These are phyloP conservation scores for Rhodotorula sp. DNA, from an alignment of 1,284 basidiomycete species.

Conservation along the genomic window DNA sequence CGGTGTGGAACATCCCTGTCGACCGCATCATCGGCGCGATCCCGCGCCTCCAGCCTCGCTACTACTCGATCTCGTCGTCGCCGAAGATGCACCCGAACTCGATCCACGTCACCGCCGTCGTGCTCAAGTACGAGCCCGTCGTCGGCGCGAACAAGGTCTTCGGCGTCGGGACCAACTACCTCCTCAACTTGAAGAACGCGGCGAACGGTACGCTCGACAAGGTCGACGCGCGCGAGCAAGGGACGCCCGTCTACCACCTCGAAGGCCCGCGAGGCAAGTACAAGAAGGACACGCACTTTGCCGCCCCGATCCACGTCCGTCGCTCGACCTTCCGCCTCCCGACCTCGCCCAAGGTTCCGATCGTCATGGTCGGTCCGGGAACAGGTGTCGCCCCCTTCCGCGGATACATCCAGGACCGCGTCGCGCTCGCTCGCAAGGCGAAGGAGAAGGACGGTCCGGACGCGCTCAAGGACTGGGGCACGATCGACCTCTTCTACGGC, in stretches of 20 bases:
- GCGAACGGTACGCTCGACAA: slow-evolving; percentile 50
- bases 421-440: slow-evolving; percentile 88
- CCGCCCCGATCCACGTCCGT: slow-evolving; percentile 85
- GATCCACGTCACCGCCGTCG: slow-evolving; percentile 93
- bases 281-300: slow-evolving; percentile 55
- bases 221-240: slow-evolving; percentile 44
- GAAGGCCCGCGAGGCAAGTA: slow-evolving; percentile 86
- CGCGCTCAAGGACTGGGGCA: slow-evolving; percentile 86
- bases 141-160: slow-evolving; percentile 60
- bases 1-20: slow-evolving; percentile 90
- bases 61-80: slow-evolving; percentile 97
- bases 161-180: slow-evolving; percentile 86
- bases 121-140: slow-evolving; percentile 78
- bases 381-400: slow-evolving; percentile 99
- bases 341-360: slow-evolving; percentile 94
- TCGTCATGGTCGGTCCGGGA: slow-evolving; percentile 98
- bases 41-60: slow-evolving; percentile 90
- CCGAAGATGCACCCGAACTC: slow-evolving; percentile 84
- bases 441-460: slow-evolving; percentile 89
- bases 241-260: slow-evolving; percentile 72
- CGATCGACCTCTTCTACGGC: slow-evolving; percentile 90
- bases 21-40: slow-evolving; percentile 92
- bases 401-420: slow-evolving; percentile 95
- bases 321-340: slow-evolving; percentile 95
- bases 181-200: slow-evolving; percentile 83